Evolutionary conservation across 768 basidiomycete species (phyloP).

Genomic region (Exidia glandulosa): DNA sequence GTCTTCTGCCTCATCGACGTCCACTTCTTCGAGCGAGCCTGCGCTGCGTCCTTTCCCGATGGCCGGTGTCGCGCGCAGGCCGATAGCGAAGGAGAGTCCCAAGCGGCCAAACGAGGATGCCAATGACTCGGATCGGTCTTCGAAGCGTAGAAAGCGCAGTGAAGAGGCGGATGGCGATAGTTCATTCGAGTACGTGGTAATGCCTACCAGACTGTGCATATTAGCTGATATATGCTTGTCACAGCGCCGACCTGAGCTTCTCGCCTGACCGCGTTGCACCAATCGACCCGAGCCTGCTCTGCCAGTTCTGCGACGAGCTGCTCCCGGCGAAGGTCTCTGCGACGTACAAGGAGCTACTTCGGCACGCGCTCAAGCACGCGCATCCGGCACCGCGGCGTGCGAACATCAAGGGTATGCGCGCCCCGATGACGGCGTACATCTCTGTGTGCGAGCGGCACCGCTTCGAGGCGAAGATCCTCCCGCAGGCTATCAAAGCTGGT

Average conservation of each 20-base stretch:
- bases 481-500: conserved; percentile 55
- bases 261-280: too few species aligned
- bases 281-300: conserved; percentile 55
- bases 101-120: neutral
- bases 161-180: too few species aligned
- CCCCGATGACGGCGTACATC: conserved; percentile 42
- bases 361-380: conserved; percentile 27
- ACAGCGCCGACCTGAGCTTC: too few species aligned
- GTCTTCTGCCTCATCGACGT: neutral
- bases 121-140: neutral
- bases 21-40: neutral
- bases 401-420: conserved; percentile 55
- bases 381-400: conserved; percentile 50
- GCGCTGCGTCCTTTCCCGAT: neutral
- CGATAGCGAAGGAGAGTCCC: neutral
- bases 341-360: conserved; percentile 36
- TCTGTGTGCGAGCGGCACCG: conserved; percentile 67
- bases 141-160: neutral
- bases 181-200: too few species aligned
- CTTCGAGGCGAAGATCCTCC: conserved; percentile 64
- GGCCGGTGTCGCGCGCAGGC: neutral
- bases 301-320: conserved; percentile 70
- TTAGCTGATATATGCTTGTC: too few species aligned
- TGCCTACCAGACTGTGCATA: too few species aligned
- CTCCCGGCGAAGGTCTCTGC: conserved; percentile 56